phyloP scores from a whole-genome alignment of 1,139 yeast genomes.

The Cylindricascospora bacillispora region DNA sequence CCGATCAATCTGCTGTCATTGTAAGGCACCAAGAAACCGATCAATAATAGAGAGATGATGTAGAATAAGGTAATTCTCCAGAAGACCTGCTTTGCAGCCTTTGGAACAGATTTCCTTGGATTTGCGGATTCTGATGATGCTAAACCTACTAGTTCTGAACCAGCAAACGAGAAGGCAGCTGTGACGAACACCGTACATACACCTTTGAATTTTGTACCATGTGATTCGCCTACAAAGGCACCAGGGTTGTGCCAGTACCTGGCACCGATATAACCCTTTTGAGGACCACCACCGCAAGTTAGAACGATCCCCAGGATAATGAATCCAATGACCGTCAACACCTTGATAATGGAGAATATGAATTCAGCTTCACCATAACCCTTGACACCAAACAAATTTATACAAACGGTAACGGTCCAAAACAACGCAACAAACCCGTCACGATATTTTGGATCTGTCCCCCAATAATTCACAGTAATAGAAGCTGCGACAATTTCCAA shows the following conservation, averaged over 20 bases:
- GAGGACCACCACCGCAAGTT: constrained; percentile 57
- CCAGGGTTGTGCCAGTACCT: constrained; percentile 53
- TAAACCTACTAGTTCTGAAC: constrained; percentile 68
- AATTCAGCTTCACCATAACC: constrained; percentile 62
- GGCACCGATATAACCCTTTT: constrained; percentile 47
- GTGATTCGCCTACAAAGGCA: constrained; percentile 40
- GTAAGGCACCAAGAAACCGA: constrained; percentile 37
- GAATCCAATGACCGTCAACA: constrained; percentile 52
- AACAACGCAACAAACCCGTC: constrained; percentile 41
- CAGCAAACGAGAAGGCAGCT: constrained; percentile 47
- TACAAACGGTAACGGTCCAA: constrained; percentile 40
- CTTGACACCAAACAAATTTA: constrained; percentile 53
- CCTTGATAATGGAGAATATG: constrained; percentile 44
- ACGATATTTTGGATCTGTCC: constrained; percentile 18
- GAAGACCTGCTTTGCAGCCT: constrained; percentile 62
- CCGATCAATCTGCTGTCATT: constrained; percentile 29
- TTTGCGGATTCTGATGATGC: constrained; percentile 80
- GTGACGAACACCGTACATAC: constrained; percentile 37
- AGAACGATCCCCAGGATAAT: constrained; percentile 56
- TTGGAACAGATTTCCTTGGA: constrained; percentile 61
- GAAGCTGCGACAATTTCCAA: constrained; percentile 65
- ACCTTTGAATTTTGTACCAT: constrained; percentile 35
- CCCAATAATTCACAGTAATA: constrained; percentile 56
- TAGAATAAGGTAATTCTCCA: constrained; percentile 61
- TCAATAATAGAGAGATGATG: constrained; percentile 33